A percentile compares a stretch with the other conserved stretches of the same genome.
phyloP scores from a whole-genome alignment of 2,329 filamentous ascomycete genomes.

The Epichloe sylvatica region DNA sequence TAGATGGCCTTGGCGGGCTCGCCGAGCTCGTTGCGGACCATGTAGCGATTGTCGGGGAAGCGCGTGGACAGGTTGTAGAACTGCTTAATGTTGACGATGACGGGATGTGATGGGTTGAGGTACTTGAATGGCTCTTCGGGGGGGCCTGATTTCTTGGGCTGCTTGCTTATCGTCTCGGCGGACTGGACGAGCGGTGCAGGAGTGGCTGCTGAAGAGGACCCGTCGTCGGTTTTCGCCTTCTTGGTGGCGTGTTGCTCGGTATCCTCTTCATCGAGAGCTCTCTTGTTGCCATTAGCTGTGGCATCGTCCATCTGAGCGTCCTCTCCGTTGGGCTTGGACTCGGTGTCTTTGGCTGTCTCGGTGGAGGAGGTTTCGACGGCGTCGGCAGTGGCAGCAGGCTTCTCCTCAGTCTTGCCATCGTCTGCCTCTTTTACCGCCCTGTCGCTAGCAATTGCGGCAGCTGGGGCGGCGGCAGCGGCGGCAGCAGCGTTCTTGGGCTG shows the following conservation, averaged over 20 bases:
- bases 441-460: constrained; percentile 2
- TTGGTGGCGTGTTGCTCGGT: constrained; percentile 29
- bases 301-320: constrained; percentile 17
- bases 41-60: constrained; percentile 83
- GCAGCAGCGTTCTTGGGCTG: constrained; percentile 25
- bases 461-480: constrained; percentile 4
- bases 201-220: constrained; percentile 8
- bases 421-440: constrained; percentile 15
- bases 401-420: constrained; percentile 12
- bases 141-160: constrained; percentile 36
- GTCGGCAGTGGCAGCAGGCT: constrained; percentile 8
- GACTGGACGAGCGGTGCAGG: constrained; percentile 6
- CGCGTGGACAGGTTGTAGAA: constrained; percentile 77
- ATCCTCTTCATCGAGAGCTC: constrained; percentile 21
- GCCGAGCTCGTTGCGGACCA: constrained; percentile 86
- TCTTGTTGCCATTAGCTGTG: constrained; percentile 20
- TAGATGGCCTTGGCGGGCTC: constrained; percentile 90
- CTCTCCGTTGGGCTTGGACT: constrained; percentile 18
- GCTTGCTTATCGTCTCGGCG: constrained; percentile 17
- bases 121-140: constrained; percentile 93
- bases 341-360: constrained; percentile 13
- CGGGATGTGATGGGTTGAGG: constrained; percentile 56
- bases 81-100: constrained; percentile 60
- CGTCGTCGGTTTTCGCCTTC: constrained; percentile 31
- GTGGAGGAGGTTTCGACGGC: constrained; percentile 10